phyloP scores from a whole-genome alignment of 768 basidiomycete genomes.

The Obba rivulosa region DNA sequence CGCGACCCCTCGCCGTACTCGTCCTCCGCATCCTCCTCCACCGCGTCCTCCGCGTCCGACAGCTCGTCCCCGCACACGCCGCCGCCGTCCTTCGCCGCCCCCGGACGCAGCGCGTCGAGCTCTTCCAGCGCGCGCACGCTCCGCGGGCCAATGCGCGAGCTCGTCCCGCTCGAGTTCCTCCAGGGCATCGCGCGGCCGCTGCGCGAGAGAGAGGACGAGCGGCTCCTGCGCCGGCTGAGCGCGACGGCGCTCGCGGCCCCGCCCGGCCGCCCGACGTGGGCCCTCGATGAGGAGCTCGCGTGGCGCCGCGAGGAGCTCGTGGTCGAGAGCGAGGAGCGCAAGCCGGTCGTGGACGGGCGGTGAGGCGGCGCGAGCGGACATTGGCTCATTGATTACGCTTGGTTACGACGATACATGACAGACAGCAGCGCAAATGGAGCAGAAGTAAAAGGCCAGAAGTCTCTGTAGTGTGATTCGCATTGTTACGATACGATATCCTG shows the following conservation, averaged over 20 bases:
- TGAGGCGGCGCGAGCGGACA: slow-evolving; percentile 4
- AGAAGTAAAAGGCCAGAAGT: too few relatives aligned
- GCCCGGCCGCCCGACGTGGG: slow-evolving; percentile 6
- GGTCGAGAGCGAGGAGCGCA: slow-evolving; percentile 12
- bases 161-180: slow-evolving; percentile 63
- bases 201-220: slow-evolving; percentile 62
- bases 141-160: slow-evolving; percentile 17
- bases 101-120: slow-evolving; percentile 5
- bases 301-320: neutral
- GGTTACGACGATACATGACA: too few relatives aligned
- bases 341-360: slow-evolving; percentile 11
- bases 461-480: too few relatives aligned
- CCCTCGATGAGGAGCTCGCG: slow-evolving; percentile 5
- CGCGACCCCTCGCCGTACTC: slow-evolving; percentile 23
- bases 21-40: slow-evolving; percentile 19
- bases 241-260: slow-evolving; percentile 3
- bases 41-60: slow-evolving; percentile 14
- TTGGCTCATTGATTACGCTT: neutral
- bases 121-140: slow-evolving; percentile 2
- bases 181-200: slow-evolving; percentile 47
- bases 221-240: slow-evolving; percentile 51
- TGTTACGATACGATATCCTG: too few relatives aligned
- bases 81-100: slow-evolving; percentile 4
- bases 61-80: slow-evolving; percentile 14
- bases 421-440: too few relatives aligned